A percentile compares a stretch with the other conserved stretches of the same genome.
These are phyloP conservation scores for Clonostachys sp. DNA, from an alignment of 2,329 filamentous ascomycete genomes.

Conservation along the genomic window DNA sequence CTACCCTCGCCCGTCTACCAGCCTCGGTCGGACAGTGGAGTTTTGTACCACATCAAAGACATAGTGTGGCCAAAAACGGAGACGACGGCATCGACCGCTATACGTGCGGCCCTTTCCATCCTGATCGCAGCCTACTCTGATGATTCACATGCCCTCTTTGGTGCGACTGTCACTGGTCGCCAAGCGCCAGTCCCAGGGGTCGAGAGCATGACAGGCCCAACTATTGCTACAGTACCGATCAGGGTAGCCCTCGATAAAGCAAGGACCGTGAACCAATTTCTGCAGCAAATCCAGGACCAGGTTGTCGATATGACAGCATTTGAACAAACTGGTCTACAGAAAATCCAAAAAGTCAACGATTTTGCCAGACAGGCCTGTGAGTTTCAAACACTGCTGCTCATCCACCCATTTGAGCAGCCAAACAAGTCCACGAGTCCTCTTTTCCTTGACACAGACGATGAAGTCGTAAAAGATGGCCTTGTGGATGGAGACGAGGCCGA, in stretches of 20 bases:
- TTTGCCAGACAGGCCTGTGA: constrained; percentile 7
- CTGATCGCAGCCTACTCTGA: neutral
- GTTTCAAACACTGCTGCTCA: constrained; percentile 6
- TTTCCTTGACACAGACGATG: constrained; percentile 8
- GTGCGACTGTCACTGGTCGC: constrained; percentile 12
- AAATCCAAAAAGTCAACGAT: constrained; percentile 9
- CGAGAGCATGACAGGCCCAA: constrained; percentile 13
- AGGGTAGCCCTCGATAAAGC: constrained; percentile 15
- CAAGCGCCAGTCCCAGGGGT: constrained; percentile 12
- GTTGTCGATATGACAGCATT: constrained; percentile 5
- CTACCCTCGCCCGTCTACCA: neutral
- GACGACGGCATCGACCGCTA: constrained; percentile 7
- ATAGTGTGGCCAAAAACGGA: too few relatives aligned
- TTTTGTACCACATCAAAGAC: too few relatives aligned
- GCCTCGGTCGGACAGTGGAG: neutral
- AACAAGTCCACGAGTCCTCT: neutral
- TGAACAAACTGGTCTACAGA: constrained; percentile 8
- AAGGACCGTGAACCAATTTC: constrained; percentile 25
- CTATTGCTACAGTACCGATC: constrained; percentile 15
- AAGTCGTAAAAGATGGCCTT: constrained; percentile 1
- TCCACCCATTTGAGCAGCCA: constrained; percentile 3
- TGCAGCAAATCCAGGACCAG: constrained; percentile 22
- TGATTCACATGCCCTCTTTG: constrained; percentile 16
- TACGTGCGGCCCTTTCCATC: constrained; percentile 9
- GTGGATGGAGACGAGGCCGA: neutral